Base-by-base conservation (phyloP, 768 basidiomycete genomes). In the Vararia minispora region DNA sequence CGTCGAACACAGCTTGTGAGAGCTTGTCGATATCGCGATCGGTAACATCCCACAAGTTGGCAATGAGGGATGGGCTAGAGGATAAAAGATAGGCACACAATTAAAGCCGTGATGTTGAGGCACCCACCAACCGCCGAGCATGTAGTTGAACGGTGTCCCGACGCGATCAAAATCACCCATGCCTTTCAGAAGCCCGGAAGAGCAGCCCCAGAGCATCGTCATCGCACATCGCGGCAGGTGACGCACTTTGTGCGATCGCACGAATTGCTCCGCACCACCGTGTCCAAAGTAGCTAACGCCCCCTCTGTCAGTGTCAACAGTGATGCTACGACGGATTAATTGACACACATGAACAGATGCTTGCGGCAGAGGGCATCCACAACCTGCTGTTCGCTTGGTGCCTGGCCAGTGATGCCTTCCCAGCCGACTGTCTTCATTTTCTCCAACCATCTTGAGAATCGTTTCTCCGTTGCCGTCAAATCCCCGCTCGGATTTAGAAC, bases 141-240 rank as follows among this genome's bases (percentile, higher is more conserved):
- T 88, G 56, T 99, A 99, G 49, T 89, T 80, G 56, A 86, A 79
- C 1, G 95, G 89, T 11, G 89, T 97, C 14, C 95, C 95, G 11
- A 74, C 71, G 8, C 87, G 69, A 52, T 98, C 95, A 51, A 91
- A 92, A 47, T 95, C 89, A 3, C 95, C 95, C 76, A 88, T 87
- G 33, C 94, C 87, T 39, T 72, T 70, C 45, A 99, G 58, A 1
- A 73, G 61, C 8, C 94, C 95, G 0, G 92, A 97, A 0, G 95
- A 99, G 65, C 95, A 99, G 1, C 95, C 95, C 95, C 94, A 99
- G 3, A 99, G 71, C 88, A 98, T 91, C 1, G 86, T 84, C 11
- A 82, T 81, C 6, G 95, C 92, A 54, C 95, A 98, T n/a, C 70
- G 68, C 1, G 73, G 71, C 24, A 98, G 66, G 42, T 80, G 72